Evolutionary conservation across 176 grass and related monocot genomes (phyloP), one percentile per base, ranked within the genome.

Genomic region (Hyparrhenia diplandra): DNA sequence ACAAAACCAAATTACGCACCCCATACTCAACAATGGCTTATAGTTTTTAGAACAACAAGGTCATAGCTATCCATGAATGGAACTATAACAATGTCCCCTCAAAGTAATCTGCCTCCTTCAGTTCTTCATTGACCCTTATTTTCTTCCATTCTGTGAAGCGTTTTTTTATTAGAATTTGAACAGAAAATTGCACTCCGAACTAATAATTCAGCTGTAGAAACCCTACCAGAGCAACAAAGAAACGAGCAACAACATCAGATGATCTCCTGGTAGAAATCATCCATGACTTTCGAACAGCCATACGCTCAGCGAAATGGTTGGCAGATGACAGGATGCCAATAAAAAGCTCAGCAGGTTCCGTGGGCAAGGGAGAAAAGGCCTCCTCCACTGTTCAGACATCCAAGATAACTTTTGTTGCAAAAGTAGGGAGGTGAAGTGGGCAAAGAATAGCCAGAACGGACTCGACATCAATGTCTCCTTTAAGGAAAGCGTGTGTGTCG

Each of bases 161-260:
- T 35, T 47, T 77, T 46, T 65, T 46, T 78, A 16, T 65, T 78
- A 66, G 60, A n/a, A 49, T 78, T 54, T 12, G 18, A n/a, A 47
- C 17, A 32, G 10, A 47, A 78, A 46, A 32, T 10, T 57, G 58
- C 52, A 35, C 32, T 32, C n/a, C 16, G 23, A 20, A 18, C 45
- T 34, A 54, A 34, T 34, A 54, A 54, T 34, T n/a, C 45, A 34
- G 9, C 2, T 54, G 29, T 12, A 55, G 34, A 79, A 66, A 58
- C 64, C n/a, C 5, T 79, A 88, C 86, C 86, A 88, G 66, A 32
- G 86, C 86, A 65, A 88, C 86, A 83, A 88, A 88, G 75, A 88
- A 88, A 57, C 86, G 74, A 42, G 86, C 80, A 14, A 88, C 58
- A 13, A 83, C 68, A 79, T 83, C 83, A 54, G 86, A 67, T 57